Conservation (phyloP, 2,329 filamentous ascomycete species). For the Chaetomium strumarium region DNA sequence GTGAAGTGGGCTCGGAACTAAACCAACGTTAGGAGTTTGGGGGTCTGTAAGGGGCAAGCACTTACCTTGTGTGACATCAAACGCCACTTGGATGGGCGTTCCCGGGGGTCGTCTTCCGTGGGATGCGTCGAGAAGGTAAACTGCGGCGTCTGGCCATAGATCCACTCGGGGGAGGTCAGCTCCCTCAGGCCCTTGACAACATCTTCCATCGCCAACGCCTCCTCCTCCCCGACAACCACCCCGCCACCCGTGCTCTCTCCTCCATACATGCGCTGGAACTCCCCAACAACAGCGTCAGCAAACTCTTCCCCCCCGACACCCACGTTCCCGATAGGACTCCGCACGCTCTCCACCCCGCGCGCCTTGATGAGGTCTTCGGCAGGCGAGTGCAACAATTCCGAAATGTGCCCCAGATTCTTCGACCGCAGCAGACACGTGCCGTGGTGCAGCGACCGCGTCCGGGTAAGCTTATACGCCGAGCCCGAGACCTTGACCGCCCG, state of each 20-base stretch:
- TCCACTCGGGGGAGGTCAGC: constrained; percentile 59
- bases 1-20: constrained; percentile 33
- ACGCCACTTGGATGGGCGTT: constrained; percentile 47
- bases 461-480: constrained; percentile 89
- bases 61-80: constrained; percentile 30
- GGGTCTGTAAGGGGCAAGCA: not conserved
- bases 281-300: constrained; percentile 50
- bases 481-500: constrained; percentile 40
- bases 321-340: constrained; percentile 77
- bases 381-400: constrained; percentile 68
- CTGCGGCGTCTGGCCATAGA: constrained; percentile 77
- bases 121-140: constrained; percentile 66
- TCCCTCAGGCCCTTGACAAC: constrained; percentile 37
- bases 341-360: constrained; percentile 85
- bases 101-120: constrained; percentile 51
- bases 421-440: constrained; percentile 81
- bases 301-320: constrained; percentile 46
- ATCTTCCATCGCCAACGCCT: constrained; percentile 33
- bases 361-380: constrained; percentile 70
- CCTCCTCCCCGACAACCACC: constrained; percentile 43
- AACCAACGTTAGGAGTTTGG: not conserved
- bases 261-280: constrained; percentile 66
- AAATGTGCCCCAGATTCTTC: constrained; percentile 65
- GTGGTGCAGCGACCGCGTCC: constrained; percentile 78
- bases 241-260: constrained; percentile 31